These are phyloP conservation scores for Elasticomyces elasticus DNA, from an alignment of 495 filamentous ascomycete genomes.

Conservation along the genomic window DNA sequence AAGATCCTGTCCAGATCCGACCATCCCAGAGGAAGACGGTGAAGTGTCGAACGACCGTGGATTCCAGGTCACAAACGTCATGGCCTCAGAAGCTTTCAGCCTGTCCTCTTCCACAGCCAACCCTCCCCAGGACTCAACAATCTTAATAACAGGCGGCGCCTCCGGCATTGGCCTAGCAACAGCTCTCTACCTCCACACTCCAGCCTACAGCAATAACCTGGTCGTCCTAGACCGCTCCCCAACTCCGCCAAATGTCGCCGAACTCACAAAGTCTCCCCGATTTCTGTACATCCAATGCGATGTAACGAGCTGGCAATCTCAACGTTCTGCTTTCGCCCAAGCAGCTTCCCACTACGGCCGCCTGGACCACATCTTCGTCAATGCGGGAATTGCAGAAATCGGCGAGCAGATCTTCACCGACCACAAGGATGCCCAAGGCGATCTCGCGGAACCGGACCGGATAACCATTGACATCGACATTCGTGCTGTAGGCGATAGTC, in stretches of 20 bases:
- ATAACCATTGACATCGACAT: constrained; percentile 27
- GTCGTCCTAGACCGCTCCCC: constrained; percentile 23
- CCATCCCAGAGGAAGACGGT: no score
- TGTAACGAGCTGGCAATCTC: constrained; percentile 26
- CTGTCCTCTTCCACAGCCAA: constrained; percentile 9
- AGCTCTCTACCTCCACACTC: constrained; percentile 23
- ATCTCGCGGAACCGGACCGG: constrained; percentile 27
- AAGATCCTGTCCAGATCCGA: no score
- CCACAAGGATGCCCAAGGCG: constrained; percentile 20
- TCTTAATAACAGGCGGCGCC: constrained; percentile 30
- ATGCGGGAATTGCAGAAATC: constrained; percentile 31
- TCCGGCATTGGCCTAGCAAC: constrained; percentile 32
- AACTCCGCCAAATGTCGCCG: constrained; percentile 15
- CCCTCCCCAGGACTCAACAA: constrained; percentile 24
- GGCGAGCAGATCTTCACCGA: constrained; percentile 30
- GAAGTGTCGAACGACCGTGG: no score
- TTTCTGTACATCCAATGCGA: constrained; percentile 28
- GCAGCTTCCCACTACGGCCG: constrained; percentile 25
- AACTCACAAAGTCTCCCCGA: constrained; percentile 14
- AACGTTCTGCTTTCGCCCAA: constrained; percentile 25
- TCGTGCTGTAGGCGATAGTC: constrained; percentile 26
- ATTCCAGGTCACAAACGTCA: no score
- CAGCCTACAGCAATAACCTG: constrained; percentile 25
- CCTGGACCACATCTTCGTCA: constrained; percentile 30
- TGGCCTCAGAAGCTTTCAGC: constrained; percentile 15